Percentiles rank a stretch among this genome's conserved stretches.
phyloP scores from a whole-genome alignment of 352 stramenopile genomes.

The Globisporangium ultimum region DNA sequence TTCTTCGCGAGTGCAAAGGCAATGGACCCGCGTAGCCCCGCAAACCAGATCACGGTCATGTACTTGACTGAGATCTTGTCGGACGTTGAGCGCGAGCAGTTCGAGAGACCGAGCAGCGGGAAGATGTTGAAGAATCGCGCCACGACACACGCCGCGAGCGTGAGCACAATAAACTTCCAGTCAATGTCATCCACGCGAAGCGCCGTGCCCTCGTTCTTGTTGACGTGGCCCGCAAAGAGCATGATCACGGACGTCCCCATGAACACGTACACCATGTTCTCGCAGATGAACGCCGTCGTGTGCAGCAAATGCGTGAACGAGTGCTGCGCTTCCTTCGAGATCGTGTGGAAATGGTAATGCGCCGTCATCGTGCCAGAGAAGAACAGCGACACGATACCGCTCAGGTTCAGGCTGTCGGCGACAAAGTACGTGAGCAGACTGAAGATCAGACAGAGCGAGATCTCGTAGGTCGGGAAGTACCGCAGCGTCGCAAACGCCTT shows the following conservation, averaged over 20 bases:
- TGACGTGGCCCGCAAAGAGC: conserved; percentile 70
- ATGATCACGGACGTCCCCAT: conserved; percentile 85
- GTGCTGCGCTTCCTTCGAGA: conserved; percentile 77
- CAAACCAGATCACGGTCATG: conserved; percentile 91
- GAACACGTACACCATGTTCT: conserved; percentile 85
- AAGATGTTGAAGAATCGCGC: conserved; percentile 79
- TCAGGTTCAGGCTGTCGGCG: conserved; percentile 72
- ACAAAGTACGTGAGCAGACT: conserved; percentile 86
- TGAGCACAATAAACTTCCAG: conserved; percentile 78
- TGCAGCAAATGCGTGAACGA: conserved; percentile 84
- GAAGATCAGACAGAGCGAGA: conserved; percentile 84
- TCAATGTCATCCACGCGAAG: conserved; percentile 79
- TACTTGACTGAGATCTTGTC: conserved; percentile 70
- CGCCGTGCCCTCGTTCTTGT: conserved; percentile 48
- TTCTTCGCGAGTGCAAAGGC: conserved; percentile 89
- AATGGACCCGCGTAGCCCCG: conserved; percentile 91
- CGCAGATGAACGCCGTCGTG: conserved; percentile 75
- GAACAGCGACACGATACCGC: conserved; percentile 93
- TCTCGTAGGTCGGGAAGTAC: conserved; percentile 85
- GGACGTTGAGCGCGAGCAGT: conserved; percentile 45
- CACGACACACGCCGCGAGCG: conserved; percentile 62
- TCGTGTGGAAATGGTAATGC: conserved; percentile 86
- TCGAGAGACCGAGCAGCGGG: conserved; percentile 68
- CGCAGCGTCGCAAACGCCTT: conserved; percentile 65
- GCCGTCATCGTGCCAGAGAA: conserved; percentile 90